phyloP scores from a whole-genome alignment of 1,139 yeast species.

The Scheffersomyces lignicola region DNA sequence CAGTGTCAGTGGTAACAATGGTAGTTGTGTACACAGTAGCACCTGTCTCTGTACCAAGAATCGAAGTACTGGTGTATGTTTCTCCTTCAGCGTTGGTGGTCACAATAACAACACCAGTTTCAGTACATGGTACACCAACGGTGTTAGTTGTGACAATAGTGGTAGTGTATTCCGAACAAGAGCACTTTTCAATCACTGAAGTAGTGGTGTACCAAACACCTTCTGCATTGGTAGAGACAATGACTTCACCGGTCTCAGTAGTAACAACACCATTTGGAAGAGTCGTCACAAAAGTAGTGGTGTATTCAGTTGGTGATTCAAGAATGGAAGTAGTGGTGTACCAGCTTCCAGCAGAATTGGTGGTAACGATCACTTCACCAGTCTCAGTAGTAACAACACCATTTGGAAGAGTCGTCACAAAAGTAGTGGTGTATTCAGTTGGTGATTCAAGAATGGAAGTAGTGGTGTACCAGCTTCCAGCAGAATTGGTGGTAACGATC shows the following conservation, averaged over 20 bases:
- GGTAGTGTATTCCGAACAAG: conserved; percentile 16
- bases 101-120: conserved; percentile 12
- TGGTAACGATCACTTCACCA: conserved; percentile 2
- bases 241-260: conserved; percentile 6
- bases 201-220: conserved; percentile 5
- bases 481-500: conserved; percentile 3
- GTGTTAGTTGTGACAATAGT: conserved; percentile 15
- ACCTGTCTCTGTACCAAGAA: conserved; percentile 10
- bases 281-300: conserved; percentile 5
- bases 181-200: not conserved
- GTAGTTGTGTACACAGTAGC: conserved; percentile 11
- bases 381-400: conserved; percentile 1
- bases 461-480: conserved; percentile 2
- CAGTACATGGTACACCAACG: conserved; percentile 15
- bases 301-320: conserved; percentile 2
- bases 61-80: conserved; percentile 12
- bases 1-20: conserved; percentile 6
- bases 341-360: conserved; percentile 7
- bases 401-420: not conserved
- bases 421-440: conserved; percentile 7
- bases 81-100: conserved; percentile 11
- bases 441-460: conserved; percentile 3
- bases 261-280: conserved; percentile 3
- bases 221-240: conserved; percentile 4
- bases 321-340: conserved; percentile 7